phyloP scores from a whole-genome alignment of 2,329 filamentous ascomycete genomes.

The Helicocarpus griseus region DNA sequence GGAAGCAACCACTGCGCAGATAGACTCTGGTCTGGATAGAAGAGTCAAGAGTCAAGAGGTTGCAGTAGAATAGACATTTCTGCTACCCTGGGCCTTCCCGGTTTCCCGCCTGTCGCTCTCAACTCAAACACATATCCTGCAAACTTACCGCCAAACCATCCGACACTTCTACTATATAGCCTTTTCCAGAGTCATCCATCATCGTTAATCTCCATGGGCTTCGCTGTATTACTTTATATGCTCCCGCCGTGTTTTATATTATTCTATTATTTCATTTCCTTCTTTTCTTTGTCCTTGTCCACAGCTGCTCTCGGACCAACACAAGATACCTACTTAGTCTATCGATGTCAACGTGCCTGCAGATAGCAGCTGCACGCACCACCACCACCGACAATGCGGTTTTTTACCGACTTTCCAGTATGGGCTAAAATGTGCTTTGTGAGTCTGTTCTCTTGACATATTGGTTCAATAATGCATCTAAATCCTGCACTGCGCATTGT shows the following conservation, averaged over 20 bases:
- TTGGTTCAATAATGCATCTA: background rate
- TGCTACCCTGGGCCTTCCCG: no score
- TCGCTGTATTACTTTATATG: background rate
- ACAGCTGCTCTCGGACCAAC: background rate
- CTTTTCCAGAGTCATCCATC: background rate
- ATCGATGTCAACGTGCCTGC: background rate
- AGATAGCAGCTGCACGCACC: background rate
- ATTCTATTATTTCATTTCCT: no score
- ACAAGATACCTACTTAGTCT: background rate
- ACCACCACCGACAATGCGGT: conserved; percentile 27
- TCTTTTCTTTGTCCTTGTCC: background rate
- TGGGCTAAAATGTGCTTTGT: conserved; percentile 92
- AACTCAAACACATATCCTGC: no score
- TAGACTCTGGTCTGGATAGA: background rate
- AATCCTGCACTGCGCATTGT: background rate
- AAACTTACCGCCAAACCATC: no score
- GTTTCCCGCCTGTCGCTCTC: no score
- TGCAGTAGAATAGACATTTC: no score
- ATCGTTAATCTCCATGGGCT: background rate
- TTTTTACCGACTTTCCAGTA: conserved; percentile 63
- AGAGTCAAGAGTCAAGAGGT: background rate
- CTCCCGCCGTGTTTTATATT: background rate
- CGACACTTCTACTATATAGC: background rate
- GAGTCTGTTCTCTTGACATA: conserved; percentile 33
- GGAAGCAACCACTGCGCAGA: background rate